Evolutionary conservation across 352 stramenopile genomes (phyloP).

Genomic region (Phytophthora cactorum): DNA sequence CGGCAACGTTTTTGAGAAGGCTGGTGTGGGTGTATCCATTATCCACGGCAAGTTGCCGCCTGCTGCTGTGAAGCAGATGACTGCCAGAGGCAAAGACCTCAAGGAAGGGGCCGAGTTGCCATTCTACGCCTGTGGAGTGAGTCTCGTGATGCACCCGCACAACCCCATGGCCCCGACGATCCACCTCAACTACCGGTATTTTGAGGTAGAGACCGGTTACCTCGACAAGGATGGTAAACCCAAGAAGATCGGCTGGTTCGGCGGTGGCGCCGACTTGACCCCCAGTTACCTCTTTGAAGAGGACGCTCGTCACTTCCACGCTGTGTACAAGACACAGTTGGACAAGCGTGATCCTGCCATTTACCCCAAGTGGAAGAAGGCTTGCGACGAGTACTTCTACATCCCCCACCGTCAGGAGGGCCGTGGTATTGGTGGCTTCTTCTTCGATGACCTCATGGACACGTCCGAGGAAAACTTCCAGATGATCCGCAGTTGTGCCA

Average conservation of each 20-base stretch:
- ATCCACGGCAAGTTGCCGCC: constrained; percentile 96
- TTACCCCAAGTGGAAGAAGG: constrained; percentile 97
- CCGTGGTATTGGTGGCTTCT: constrained; percentile 97
- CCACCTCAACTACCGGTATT: constrained; percentile 99
- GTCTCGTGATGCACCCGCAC: constrained; percentile 97
- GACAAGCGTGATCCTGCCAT: constrained; percentile 94
- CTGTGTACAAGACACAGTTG: constrained; percentile 93
- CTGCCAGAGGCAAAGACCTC: constrained; percentile 72
- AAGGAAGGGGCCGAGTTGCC: constrained; percentile 84
- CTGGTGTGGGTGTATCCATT: constrained; percentile 97
- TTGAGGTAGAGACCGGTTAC: constrained; percentile 93
- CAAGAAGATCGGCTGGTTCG: constrained; percentile 93
- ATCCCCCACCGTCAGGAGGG: constrained; percentile 96
- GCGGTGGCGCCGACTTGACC: constrained; percentile 97
- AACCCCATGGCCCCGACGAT: constrained; percentile 96
- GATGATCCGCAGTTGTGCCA: constrained; percentile 78
- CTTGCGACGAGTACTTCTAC: constrained; percentile 98
- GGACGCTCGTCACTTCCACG: constrained; percentile 97
- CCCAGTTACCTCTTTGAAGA: constrained; percentile 97
- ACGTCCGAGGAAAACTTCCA: constrained; percentile 90
- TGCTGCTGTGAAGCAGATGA: constrained; percentile 85
- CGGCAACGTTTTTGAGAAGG: constrained; percentile 98
- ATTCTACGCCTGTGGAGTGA: constrained; percentile 97
- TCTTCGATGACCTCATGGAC: constrained; percentile 98
- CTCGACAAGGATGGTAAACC: constrained; percentile 81